These are phyloP conservation scores for Infundibulicybe gibba DNA, from an alignment of 768 basidiomycete genomes.

Conservation along the genomic window DNA sequence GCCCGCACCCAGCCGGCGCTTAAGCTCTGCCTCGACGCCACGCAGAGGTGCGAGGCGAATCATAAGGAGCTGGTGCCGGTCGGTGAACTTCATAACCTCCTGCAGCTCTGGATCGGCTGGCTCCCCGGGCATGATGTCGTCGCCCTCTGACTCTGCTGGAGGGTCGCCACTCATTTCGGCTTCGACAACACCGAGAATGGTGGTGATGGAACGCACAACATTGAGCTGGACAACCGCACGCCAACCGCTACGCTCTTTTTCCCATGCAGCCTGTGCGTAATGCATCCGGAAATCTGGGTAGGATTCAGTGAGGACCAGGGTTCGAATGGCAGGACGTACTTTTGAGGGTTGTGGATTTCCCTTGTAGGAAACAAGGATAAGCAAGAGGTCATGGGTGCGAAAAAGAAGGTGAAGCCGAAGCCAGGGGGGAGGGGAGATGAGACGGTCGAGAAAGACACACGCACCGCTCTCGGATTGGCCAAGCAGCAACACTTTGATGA, in stretches of 20 bases:
- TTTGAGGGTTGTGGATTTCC: conserved; percentile 69
- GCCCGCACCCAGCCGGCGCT: conserved; percentile 52
- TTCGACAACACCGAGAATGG: conserved; percentile 60
- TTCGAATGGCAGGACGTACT: conserved; percentile 29
- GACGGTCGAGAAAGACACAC: conserved; percentile 15
- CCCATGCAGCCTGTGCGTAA: conserved; percentile 61
- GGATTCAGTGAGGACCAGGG: not conserved
- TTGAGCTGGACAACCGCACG: conserved; percentile 77
- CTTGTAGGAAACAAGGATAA: conserved; percentile 21
- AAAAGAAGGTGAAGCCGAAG: not conserved
- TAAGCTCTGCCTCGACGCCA: conserved; percentile 59
- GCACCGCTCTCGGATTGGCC: conserved; percentile 66
- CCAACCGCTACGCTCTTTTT: conserved; percentile 69
- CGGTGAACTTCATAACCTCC: conserved; percentile 38
- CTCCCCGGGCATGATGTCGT: conserved; percentile 15
- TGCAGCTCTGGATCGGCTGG: conserved; percentile 14
- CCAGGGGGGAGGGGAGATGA: conserved; percentile 1
- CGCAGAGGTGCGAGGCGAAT: conserved; percentile 62
- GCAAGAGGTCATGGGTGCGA: no score
- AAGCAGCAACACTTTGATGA: conserved; percentile 57
- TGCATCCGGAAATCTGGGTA: conserved; percentile 67
- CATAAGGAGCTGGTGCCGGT: conserved; percentile 49
- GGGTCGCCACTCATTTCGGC: conserved; percentile 43
- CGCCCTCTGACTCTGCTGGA: conserved; percentile 29
- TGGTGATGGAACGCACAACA: conserved; percentile 66